Conservation (phyloP, 2,329 filamentous ascomycete genomes). For the Exophiala sp. region DNA sequence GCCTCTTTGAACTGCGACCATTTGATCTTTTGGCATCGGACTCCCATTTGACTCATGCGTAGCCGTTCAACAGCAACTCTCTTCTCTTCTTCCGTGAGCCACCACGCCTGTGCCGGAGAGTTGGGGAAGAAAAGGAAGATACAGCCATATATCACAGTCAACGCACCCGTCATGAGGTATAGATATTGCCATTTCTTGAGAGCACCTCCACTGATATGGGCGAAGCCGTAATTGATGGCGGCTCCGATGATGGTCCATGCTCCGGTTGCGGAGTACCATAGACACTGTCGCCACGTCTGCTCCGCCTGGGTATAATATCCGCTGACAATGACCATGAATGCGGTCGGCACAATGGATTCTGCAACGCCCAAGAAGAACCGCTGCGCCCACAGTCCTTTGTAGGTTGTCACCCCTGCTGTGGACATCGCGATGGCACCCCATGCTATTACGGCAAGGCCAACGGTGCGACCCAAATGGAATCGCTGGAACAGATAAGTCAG, state of each 20-base stretch:
- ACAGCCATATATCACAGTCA: conserved; percentile 60
- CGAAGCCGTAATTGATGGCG: conserved; percentile 61
- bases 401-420: conserved; percentile 60
- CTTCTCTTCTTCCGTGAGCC: conserved; percentile 57
- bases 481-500: conserved; percentile 66
- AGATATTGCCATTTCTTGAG: conserved; percentile 65
- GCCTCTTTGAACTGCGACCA: conserved; percentile 53
- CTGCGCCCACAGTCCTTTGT: conserved; percentile 60
- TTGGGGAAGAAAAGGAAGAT: conserved; percentile 62
- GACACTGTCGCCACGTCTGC: conserved; percentile 58
- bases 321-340: conserved; percentile 59
- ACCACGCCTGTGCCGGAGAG: conserved; percentile 63
- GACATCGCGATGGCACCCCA: conserved; percentile 64
- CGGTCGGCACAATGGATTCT: conserved; percentile 60
- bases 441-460: conserved; percentile 57
- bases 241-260: conserved; percentile 59
- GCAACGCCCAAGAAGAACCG: conserved; percentile 59
- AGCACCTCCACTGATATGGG: conserved; percentile 51
- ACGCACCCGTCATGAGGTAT: conserved; percentile 57
- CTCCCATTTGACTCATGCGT: conserved; percentile 57
- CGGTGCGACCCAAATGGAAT: conserved; percentile 58
- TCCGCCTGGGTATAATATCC: conserved; percentile 61
- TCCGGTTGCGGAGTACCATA: conserved; percentile 58
- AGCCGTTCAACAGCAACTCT: conserved; percentile 60
- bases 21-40: conserved; percentile 58